Conservation (phyloP, 2,329 filamentous ascomycete species). For the Nothopassalora personata region DNA sequence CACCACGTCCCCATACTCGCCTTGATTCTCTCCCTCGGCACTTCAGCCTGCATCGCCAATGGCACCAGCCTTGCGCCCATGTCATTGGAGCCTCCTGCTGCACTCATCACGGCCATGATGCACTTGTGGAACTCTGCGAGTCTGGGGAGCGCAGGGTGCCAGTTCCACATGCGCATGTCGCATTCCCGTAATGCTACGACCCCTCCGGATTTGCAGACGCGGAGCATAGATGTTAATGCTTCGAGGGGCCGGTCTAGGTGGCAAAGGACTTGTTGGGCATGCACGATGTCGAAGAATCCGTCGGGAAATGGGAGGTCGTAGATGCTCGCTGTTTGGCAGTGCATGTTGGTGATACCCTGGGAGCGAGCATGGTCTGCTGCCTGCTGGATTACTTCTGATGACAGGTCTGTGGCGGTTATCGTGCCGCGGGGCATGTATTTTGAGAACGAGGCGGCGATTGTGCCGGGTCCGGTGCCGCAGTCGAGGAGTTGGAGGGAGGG, state of each 20-base stretch:
- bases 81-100: conserved; percentile 21
- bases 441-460: conserved; percentile 43
- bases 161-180: conserved; percentile 34
- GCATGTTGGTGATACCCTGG: conserved; percentile 36
- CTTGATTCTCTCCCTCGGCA: conserved; percentile 35
- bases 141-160: conserved; percentile 33
- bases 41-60: conserved; percentile 37
- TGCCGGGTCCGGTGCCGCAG: conserved; percentile 47
- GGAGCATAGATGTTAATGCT: conserved; percentile 50
- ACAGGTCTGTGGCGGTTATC: conserved; percentile 43
- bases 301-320: conserved; percentile 40
- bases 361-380: conserved; percentile 35
- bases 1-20: conserved; percentile 39
- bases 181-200: conserved; percentile 47
- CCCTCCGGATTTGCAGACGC: conserved; percentile 50
- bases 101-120: conserved; percentile 31
- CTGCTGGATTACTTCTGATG: conserved; percentile 38
- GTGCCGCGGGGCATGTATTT: conserved; percentile 39
- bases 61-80: conserved; percentile 28
- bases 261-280: conserved; percentile 54
- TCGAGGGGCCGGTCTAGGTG: conserved; percentile 50
- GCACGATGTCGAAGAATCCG: conserved; percentile 54
- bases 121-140: conserved; percentile 35
- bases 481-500: conserved; percentile 39
- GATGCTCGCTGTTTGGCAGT: conserved; percentile 34